Conservation (phyloP, 2,329 filamentous ascomycete species). For the Microdochium nivale region DNA sequence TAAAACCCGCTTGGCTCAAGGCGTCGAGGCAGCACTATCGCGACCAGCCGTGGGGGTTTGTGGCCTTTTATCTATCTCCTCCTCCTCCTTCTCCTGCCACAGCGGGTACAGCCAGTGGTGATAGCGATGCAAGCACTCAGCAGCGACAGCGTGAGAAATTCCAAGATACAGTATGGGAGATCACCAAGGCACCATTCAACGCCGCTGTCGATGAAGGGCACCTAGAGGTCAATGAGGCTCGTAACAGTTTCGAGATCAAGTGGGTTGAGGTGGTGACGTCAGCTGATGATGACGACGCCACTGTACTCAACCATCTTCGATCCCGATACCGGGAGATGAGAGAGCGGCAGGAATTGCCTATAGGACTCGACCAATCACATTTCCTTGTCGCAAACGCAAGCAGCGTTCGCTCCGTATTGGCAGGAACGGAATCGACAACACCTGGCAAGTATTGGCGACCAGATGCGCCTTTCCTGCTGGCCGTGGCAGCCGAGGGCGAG, state of each 20-base stretch:
- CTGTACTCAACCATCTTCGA: background rate
- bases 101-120: slow-evolving; percentile 5
- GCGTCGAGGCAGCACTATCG: slow-evolving; percentile 1
- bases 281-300: background rate
- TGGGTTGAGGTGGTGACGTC: slow-evolving; percentile 7
- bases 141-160: slow-evolving; percentile 1
- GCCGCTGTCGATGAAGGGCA: slow-evolving; percentile 4
- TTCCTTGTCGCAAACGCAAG: background rate
- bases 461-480: background rate
- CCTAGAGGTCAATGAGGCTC: slow-evolving; percentile 5
- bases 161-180: slow-evolving; percentile 2
- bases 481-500: background rate
- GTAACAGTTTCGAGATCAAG: slow-evolving; percentile 6
- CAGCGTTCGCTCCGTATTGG: background rate
- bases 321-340: background rate
- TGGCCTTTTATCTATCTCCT: slow-evolving; percentile 5
- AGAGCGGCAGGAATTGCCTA: background rate
- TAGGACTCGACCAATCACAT: background rate
- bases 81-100: slow-evolving; percentile 2
- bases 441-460: background rate
- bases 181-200: slow-evolving; percentile 5
- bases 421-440: background rate
- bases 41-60: slow-evolving; percentile 6
- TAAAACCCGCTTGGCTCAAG: slow-evolving; percentile 6
- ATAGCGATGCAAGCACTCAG: background rate